These are phyloP conservation scores for Fusarium newnesense DNA, from an alignment of 2,329 filamentous ascomycete genomes.

Conservation along the genomic window DNA sequence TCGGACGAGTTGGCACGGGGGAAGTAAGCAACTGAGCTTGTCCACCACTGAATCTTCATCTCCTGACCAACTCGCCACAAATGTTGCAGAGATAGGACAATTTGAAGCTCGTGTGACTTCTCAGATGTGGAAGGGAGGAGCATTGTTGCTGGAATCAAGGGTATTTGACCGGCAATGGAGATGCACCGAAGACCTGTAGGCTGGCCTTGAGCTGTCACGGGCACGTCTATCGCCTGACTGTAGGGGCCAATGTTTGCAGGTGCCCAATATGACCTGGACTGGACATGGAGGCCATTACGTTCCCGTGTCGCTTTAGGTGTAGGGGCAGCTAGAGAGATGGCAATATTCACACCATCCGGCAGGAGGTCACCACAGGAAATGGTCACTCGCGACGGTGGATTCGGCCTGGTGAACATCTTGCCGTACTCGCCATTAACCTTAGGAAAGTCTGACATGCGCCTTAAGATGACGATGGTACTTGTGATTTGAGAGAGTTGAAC, in stretches of 20 bases:
- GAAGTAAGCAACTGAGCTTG: slow-evolving; percentile 80
- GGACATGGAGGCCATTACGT: slow-evolving; percentile 82
- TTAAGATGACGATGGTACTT: slow-evolving; percentile 74
- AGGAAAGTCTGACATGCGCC: slow-evolving; percentile 82
- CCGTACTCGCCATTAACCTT: slow-evolving; percentile 80
- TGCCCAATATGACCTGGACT: slow-evolving; percentile 95
- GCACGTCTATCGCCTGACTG: slow-evolving; percentile 81
- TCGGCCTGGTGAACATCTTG: slow-evolving; percentile 77
- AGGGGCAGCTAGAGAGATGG: slow-evolving; percentile 65
- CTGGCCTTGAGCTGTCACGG: slow-evolving; percentile 35
- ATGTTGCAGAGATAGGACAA: slow-evolving; percentile 84
- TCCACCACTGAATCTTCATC: slow-evolving; percentile 79
- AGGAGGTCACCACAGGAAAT: slow-evolving; percentile 79
- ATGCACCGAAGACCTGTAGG: slow-evolving; percentile 54
- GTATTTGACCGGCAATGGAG: slow-evolving; percentile 90
- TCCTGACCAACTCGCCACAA: slow-evolving; percentile 83
- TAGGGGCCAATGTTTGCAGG: slow-evolving; percentile 98
- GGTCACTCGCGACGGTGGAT: slow-evolving; percentile 86
- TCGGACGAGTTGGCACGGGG: slow-evolving; percentile 50
- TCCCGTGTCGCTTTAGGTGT: slow-evolving; percentile 38
- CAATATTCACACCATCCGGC: slow-evolving; percentile 66
- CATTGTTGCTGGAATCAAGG: slow-evolving; percentile 86
- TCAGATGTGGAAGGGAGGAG: slow-evolving; percentile 56
- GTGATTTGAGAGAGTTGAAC: slow-evolving; percentile 56
- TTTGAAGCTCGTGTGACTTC: slow-evolving; percentile 64